phyloP scores from a whole-genome alignment of 257 asterid species.

The Solanum infundibuliforme region DNA sequence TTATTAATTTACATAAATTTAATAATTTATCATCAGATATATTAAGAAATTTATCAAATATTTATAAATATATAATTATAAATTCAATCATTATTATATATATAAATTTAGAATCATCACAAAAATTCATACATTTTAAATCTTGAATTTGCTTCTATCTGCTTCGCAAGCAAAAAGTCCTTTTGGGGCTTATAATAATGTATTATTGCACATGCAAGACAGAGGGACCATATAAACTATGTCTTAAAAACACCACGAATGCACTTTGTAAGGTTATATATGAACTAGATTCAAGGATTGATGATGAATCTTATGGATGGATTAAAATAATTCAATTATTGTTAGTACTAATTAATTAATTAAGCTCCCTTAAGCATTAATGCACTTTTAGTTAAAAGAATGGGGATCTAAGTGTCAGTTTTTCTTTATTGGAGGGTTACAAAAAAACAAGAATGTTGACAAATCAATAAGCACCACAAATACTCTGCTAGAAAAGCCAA shows the following conservation, averaged over 20 bases:
- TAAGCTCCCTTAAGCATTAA: neutral
- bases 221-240: neutral
- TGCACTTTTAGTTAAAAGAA: neutral
- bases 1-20: neutral
- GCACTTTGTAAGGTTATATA: neutral
- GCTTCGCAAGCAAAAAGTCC: neutral
- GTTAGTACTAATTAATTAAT: neutral
- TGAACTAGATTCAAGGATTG: neutral
- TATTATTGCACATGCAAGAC: neutral
- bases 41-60: neutral
- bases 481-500: neutral
- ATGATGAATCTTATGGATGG: neutral
- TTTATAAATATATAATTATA: neutral
- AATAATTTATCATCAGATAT: too few relatives aligned
- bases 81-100: neutral
- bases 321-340: neutral
- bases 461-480: neutral
- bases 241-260: neutral
- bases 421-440: neutral
- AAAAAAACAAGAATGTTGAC: neutral
- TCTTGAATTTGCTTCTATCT: neutral
- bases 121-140: neutral
- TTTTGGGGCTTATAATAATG: neutral
- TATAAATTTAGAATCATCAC: fast-evolving
- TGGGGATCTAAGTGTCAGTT: neutral